Conservation (phyloP, 768 basidiomycete genomes). For the Chlorophyllum brunneum region DNA sequence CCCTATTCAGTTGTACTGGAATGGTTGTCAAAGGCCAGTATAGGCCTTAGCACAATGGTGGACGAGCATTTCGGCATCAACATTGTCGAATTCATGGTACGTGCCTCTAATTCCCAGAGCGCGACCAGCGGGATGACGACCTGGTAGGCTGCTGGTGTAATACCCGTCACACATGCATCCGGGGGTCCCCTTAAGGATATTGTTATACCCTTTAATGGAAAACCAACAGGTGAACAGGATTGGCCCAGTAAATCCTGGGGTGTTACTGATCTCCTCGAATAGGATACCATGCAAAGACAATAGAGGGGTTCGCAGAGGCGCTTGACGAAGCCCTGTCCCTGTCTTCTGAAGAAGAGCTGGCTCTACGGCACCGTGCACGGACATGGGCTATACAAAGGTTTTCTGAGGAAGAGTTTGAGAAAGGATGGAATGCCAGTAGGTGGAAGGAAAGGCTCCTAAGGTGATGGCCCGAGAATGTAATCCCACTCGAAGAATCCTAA, state of each 20-base stretch:
- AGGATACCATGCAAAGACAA: constrained; percentile 78
- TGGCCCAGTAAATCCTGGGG: not conserved
- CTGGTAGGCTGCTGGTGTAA: constrained; percentile 86
- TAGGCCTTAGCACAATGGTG: constrained; percentile 94
- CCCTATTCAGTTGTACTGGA: constrained; percentile 65
- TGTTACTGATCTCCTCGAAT: not conserved
- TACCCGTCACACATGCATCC: constrained; percentile 89
- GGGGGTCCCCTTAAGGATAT: constrained; percentile 93
- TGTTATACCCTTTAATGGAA: constrained; percentile 70
- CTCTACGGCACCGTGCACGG: constrained; percentile 66
- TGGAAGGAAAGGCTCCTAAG: constrained; percentile 49
- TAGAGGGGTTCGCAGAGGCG: constrained; percentile 61
- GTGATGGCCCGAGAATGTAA: not conserved
- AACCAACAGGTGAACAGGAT: constrained; percentile 54
- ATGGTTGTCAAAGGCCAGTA: constrained; percentile 70
- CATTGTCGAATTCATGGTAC: constrained; percentile 94
- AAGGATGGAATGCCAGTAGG: constrained; percentile 65
- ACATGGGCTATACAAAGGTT: constrained; percentile 71
- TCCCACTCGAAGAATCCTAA: too few species aligned
- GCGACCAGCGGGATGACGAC: not conserved
- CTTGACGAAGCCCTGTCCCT: constrained; percentile 64
- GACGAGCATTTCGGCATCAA: constrained; percentile 99
- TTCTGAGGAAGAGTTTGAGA: constrained; percentile 73
- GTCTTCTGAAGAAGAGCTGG: constrained; percentile 46
- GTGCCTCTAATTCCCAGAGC: constrained; percentile 17